Base-by-base conservation (phyloP, 140 eudicot genomes). In the Oenanthe javanica region DNA sequence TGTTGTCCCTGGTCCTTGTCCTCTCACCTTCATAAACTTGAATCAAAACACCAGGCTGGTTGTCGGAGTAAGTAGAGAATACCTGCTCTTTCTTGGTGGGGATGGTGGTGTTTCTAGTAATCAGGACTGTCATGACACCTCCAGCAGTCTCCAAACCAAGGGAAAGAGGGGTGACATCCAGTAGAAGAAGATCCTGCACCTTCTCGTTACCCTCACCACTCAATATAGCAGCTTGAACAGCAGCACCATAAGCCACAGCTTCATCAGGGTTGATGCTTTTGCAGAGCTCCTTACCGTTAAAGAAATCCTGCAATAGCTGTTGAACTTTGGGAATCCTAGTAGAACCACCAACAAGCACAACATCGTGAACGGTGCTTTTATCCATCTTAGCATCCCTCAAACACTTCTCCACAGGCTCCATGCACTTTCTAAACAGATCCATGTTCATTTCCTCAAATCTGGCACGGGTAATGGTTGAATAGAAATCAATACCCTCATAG, bases 331-430 rank as follows among this genome's bases (percentile, higher is more conserved):
- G 88, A 51, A 85, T 85, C 79, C 88, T 85, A 48, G 88, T 85
- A 21, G 88, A 85, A n/a, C 88, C 88, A 79, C 88, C 88, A 72
- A 85, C 88, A 61, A 85, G 88, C 1, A 85, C 88, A 27, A 85
- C 85, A 40, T 85, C 88, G 52, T 85, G 81, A 45, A 85, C 83
- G 25, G 49, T 82, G 46, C 85, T 85, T 80, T 85, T 85, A 55
- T 85, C 88, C 85, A 85, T 85, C 83, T 85, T 85, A 11, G 88
- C 88, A 82, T 85, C 88, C 78, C 88, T 85, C 79, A 85, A 66
- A 76, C 88, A 85, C 83, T 85, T 82, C 88, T 85, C 88, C 19
- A 85, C 88, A 7, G 88, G 85, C 78, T 82, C 88, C 88, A 85
- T 85, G 79, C 88, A 85, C 83, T 85, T 85, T 77, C 85, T 85